phyloP scores from a whole-genome alignment of 495 filamentous ascomycete genomes.

The Hyphodiscus hymeniophilus region DNA sequence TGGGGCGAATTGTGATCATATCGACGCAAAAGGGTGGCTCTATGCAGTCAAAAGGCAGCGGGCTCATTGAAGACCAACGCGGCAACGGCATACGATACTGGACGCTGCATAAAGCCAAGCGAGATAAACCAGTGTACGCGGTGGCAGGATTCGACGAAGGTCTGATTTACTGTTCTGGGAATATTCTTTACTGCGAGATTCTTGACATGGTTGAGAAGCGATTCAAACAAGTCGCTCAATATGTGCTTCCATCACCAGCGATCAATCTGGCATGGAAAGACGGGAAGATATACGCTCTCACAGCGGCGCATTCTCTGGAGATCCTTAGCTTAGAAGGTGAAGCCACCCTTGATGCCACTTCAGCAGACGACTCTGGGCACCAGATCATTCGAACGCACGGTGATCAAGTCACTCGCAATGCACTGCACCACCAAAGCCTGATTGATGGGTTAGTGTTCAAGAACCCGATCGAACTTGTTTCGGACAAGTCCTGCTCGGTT shows the following conservation, averaged over 20 bases:
- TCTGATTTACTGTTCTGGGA: conserved; percentile 37
- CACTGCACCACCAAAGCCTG: conserved; percentile 29
- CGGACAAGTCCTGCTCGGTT: conserved; percentile 38
- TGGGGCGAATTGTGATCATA: conserved; percentile 38
- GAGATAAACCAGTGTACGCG: conserved; percentile 31
- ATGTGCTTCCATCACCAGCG: conserved; percentile 36
- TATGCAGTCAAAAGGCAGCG: conserved; percentile 1
- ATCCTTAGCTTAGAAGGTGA: conserved; percentile 23
- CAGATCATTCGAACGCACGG: conserved; percentile 15
- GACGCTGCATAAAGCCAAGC: conserved; percentile 33
- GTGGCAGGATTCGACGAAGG: conserved; percentile 34
- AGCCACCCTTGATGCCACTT: conserved; percentile 15
- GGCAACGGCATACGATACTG: conserved; percentile 32
- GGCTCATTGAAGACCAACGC: not conserved
- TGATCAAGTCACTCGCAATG: conserved; percentile 20
- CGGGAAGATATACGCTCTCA: conserved; percentile 35
- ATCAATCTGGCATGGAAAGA: conserved; percentile 31
- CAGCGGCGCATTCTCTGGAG: conserved; percentile 34
- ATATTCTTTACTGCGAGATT: conserved; percentile 34
- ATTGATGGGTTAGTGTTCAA: conserved; percentile 26
- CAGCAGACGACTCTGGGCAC: conserved; percentile 5
- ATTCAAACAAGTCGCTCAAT: conserved; percentile 29
- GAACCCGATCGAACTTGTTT: conserved; percentile 30
- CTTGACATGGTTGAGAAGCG: conserved; percentile 35
- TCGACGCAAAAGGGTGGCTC: conserved; percentile 25